Percentiles rank a stretch among this genome's conserved stretches.
These are phyloP conservation scores for Penicillium paxilli DNA, from an alignment of 495 filamentous ascomycete genomes.

Conservation along the genomic window DNA sequence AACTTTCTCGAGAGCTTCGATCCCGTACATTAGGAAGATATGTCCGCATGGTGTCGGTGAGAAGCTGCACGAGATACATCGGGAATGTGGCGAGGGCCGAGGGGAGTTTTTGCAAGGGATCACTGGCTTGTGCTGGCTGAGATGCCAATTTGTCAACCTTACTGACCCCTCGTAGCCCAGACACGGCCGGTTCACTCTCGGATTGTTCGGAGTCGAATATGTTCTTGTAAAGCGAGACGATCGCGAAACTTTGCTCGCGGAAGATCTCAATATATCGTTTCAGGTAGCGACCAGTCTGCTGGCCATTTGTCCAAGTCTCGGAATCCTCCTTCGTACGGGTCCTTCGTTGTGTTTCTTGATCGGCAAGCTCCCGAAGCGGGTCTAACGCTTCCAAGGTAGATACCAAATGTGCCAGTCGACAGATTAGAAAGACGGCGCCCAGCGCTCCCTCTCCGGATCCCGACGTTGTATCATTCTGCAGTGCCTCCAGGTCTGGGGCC, in stretches of 20 bases:
- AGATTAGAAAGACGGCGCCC: slow-evolving; percentile 84
- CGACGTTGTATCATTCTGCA: slow-evolving; percentile 39
- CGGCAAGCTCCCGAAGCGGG: slow-evolving; percentile 83
- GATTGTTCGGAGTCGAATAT: slow-evolving; percentile 69
- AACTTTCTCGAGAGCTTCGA: slow-evolving; percentile 72
- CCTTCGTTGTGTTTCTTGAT: slow-evolving; percentile 70
- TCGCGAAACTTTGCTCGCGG: slow-evolving; percentile 94
- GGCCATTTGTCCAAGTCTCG: slow-evolving; percentile 66
- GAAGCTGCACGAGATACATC: slow-evolving; percentile 76
- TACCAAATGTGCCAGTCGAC: slow-evolving; percentile 76
- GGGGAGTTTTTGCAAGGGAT: slow-evolving; percentile 69
- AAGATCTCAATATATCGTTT: slow-evolving; percentile 98
- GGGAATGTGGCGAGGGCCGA: slow-evolving; percentile 82
- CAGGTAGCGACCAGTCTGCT: slow-evolving; percentile 91
- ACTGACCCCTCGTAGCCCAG: slow-evolving; percentile 31
- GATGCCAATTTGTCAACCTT: slow-evolving; percentile 32
- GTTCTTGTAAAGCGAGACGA: slow-evolving; percentile 86
- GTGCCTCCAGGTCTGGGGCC: slow-evolving; percentile 70
- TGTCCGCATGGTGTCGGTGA: slow-evolving; percentile 71
- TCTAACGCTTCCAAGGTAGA: slow-evolving; percentile 81
- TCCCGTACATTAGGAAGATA: slow-evolving; percentile 88
- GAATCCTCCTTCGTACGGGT: slow-evolving; percentile 24
- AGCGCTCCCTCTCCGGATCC: slow-evolving; percentile 60
- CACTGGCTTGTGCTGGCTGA: slow-evolving; percentile 31
- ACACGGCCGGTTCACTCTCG: slow-evolving; percentile 31